phyloP scores from a whole-genome alignment of 805 yeast species.

The Metschnikowia borealis region DNA sequence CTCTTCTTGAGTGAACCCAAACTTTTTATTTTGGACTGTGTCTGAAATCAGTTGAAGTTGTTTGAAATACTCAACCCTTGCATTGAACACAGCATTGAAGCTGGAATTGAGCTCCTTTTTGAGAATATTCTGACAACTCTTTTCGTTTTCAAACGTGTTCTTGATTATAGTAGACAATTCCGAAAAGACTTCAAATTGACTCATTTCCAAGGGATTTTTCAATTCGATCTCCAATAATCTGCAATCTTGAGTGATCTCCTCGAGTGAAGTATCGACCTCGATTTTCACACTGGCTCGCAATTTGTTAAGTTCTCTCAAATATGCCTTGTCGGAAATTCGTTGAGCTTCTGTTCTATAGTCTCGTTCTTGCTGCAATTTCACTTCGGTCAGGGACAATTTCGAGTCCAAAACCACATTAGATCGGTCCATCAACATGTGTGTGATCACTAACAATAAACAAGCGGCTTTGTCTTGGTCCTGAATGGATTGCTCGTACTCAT shows the following conservation, averaged over 20 bases:
- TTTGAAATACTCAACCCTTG: conserved; percentile 76
- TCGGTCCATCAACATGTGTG: conserved; percentile 41
- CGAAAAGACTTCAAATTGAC: conserved; percentile 18
- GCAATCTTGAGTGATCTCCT: conserved; percentile 23
- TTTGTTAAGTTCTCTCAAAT: conserved; percentile 22
- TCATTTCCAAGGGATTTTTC: conserved; percentile 16
- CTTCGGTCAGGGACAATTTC: conserved; percentile 6
- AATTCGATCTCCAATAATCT: conserved; percentile 23
- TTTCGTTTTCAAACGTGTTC: conserved; percentile 40
- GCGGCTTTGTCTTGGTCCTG: conserved; percentile 71
- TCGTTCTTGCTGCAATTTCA: conserved; percentile 15
- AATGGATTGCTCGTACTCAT: conserved; percentile 73
- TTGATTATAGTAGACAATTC: conserved; percentile 23
- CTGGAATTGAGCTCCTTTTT: conserved; percentile 48
- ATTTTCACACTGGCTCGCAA: conserved; percentile 25
- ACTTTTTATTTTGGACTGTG: conserved; percentile 46
- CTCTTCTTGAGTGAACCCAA: conserved; percentile 6
- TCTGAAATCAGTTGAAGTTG: conserved; percentile 87
- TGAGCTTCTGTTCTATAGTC: conserved; percentile 21
- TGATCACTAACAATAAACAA: conserved; percentile 52
- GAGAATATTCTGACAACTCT: conserved; percentile 34
- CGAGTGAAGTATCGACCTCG: conserved; percentile 28
- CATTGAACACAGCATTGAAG: conserved; percentile 66
- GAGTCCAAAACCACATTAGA: conserved; percentile 13
- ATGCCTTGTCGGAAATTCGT: conserved; percentile 24